phyloP scores from a whole-genome alignment of 495 filamentous ascomycete genomes.

The Lasiosphaeria ovina region DNA sequence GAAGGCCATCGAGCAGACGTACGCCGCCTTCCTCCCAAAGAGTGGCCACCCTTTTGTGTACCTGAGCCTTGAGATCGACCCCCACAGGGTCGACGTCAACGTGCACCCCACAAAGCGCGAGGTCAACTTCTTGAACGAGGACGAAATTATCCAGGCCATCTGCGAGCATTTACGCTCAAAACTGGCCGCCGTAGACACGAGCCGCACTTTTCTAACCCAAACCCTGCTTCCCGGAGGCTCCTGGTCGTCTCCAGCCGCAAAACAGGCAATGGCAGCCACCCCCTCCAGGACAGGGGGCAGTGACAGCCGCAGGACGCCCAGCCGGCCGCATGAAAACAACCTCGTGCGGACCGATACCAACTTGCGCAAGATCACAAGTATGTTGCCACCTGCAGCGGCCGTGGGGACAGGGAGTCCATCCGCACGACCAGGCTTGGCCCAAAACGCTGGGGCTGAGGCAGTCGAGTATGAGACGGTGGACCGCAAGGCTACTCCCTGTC shows the following conservation, averaged over 20 bases:
- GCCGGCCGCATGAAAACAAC: conserved; percentile 79
- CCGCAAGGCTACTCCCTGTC: conserved; percentile 64
- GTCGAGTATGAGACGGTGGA: conserved; percentile 68
- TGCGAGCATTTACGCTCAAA: conserved; percentile 77
- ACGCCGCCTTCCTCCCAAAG: conserved; percentile 87
- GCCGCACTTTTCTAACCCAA: conserved; percentile 91
- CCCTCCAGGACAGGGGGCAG: conserved; percentile 42
- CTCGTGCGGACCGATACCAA: conserved; percentile 89
- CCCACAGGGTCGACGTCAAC: conserved; percentile 92
- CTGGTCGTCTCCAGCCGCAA: conserved; percentile 33
- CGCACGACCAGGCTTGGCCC: not conserved
- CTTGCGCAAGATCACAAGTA: conserved; percentile 91
- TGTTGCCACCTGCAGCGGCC: conserved; percentile 60
- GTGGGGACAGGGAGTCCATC: conserved; percentile 7
- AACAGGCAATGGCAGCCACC: conserved; percentile 29
- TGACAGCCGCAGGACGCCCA: conserved; percentile 33
- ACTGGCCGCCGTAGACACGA: conserved; percentile 87
- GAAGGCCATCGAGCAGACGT: conserved; percentile 88
- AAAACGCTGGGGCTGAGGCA: conserved; percentile 12
- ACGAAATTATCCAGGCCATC: conserved; percentile 89
- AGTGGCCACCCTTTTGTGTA: conserved; percentile 94
- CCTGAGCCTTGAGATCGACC: conserved; percentile 89
- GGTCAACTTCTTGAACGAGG: conserved; percentile 97
- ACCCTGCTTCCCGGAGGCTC: conserved; percentile 73
- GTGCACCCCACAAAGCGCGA: conserved; percentile 97